A percentile compares a stretch with the other conserved stretches of the same genome.
phyloP scores from a whole-genome alignment of 176 grass and related monocot genomes.

The Pontederia crassipes region DNA sequence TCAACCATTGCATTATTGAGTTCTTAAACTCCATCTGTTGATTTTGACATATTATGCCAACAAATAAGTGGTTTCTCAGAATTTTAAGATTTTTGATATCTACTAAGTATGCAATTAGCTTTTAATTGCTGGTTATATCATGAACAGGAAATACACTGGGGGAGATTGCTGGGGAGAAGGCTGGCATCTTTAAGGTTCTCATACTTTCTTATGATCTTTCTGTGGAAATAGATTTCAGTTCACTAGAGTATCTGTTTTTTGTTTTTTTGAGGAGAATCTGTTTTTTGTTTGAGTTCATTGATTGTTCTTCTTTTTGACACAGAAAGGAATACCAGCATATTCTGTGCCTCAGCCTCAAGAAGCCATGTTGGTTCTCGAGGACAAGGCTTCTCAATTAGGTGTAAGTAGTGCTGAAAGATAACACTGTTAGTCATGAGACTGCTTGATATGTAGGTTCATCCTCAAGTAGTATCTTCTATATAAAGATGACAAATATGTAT shows the following conservation, averaged over 20 bases:
- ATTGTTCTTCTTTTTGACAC: slow-evolving; percentile 17
- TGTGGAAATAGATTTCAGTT: background rate
- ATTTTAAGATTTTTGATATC: background rate
- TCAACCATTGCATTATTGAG: too few species aligned
- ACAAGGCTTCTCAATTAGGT: slow-evolving; percentile 73
- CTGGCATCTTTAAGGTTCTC: slow-evolving; percentile 73
- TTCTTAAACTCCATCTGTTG: too few species aligned
- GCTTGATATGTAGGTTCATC: slow-evolving; percentile 34
- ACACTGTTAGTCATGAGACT: too few species aligned
- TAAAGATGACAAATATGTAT: background rate
- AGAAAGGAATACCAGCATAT: slow-evolving; percentile 69
- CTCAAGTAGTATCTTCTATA: slow-evolving; percentile 57
- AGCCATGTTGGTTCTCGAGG: slow-evolving; percentile 61
- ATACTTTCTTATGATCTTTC: slow-evolving; percentile 8
- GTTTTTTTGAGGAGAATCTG: too few species aligned
- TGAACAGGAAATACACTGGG: slow-evolving; percentile 62
- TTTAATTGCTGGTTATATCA: slow-evolving; percentile 15
- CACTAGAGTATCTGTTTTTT: background rate
- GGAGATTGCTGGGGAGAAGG: slow-evolving; percentile 75
- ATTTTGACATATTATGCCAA: too few species aligned
- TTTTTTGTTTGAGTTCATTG: background rate
- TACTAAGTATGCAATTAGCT: too few species aligned
- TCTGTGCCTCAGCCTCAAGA: slow-evolving; percentile 72
- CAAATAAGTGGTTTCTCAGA: background rate
- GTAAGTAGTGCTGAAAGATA: slow-evolving; percentile 32